These are phyloP conservation scores for Xerocomus brunneocitrinus DNA, from an alignment of 768 basidiomycete species.

Conservation along the genomic window DNA sequence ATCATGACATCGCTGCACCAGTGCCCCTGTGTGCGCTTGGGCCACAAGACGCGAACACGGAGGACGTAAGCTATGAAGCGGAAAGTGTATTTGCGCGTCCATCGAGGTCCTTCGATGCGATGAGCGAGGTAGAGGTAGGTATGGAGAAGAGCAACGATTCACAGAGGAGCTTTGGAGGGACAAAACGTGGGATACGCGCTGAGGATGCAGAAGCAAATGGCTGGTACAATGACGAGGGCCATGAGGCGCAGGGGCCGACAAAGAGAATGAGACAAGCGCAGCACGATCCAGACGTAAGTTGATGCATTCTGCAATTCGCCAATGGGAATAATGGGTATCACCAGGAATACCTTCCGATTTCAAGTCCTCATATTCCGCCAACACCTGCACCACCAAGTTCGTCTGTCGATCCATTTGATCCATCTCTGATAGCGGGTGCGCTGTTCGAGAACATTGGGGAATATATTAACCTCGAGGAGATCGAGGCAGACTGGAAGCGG, in stretches of 20 bases:
- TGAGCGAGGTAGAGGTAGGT: conserved; percentile 6
- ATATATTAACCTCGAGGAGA: conserved; percentile 20
- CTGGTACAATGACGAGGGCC: conserved; percentile 2
- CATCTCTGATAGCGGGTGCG: conserved; percentile 8
- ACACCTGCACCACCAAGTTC: conserved; percentile 9
- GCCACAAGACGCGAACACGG: not conserved
- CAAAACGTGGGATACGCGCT: conserved; percentile 12
- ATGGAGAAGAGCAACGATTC: conserved; percentile 2
- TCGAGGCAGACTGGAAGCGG: conserved; percentile 19
- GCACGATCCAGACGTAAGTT: conserved; percentile 18
- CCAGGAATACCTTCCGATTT: conserved; percentile 21
- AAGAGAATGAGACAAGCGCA: conserved; percentile 17
- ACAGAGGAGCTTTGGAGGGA: conserved; percentile 1
- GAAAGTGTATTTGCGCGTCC: conserved; percentile 7
- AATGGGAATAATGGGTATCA: not conserved
- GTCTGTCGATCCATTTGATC: conserved; percentile 2
- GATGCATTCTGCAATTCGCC: not conserved
- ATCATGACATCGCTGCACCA: conserved; percentile 15
- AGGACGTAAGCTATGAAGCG: not conserved
- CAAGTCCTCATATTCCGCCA: conserved; percentile 17
- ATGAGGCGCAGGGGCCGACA: conserved; percentile 4
- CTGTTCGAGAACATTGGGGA: conserved; percentile 20
- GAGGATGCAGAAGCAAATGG: conserved; percentile 13
- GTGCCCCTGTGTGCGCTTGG: conserved; percentile 16
- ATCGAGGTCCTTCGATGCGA: conserved; percentile 6